Evolutionary conservation across 148 eudicot species (phyloP).

Genomic region (Suaeda aralocaspica): DNA sequence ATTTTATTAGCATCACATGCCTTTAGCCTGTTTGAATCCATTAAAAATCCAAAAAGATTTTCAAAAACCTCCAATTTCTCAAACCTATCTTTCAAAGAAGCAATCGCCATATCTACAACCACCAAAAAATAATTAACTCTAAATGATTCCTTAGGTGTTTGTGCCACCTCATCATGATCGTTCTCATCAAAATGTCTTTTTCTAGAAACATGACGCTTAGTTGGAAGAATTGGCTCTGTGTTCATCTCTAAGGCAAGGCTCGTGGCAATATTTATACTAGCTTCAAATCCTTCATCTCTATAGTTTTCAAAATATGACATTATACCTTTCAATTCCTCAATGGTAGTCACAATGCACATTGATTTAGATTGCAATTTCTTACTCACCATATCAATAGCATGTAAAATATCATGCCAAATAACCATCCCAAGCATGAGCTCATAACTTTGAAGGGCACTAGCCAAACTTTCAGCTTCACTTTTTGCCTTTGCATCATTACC

Average conservation of each 20-base stretch:
- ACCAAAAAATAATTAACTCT: not conserved
- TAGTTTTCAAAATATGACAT: not conserved
- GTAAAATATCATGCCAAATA: slow-evolving; percentile 1
- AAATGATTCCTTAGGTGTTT: not conserved
- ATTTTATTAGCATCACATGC: not conserved
- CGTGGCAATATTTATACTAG: not conserved
- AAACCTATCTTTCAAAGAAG: not conserved
- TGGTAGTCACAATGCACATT: not conserved
- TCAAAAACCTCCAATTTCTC: not conserved
- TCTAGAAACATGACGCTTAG: not conserved
- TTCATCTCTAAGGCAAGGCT: not conserved
- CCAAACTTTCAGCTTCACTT: not conserved
- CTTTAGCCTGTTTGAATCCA: not conserved
- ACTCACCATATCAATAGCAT: not conserved
- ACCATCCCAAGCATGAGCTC: not conserved
- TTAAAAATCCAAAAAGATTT: not conserved
- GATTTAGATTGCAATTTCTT: not conserved
- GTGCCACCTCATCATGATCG: not conserved
- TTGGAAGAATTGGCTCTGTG: not conserved
- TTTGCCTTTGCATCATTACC: not conserved
- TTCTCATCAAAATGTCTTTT: not conserved
- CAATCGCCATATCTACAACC: not conserved
- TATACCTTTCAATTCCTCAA: not conserved
- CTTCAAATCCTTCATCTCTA: not conserved
- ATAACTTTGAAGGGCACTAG: not conserved